Conservation (phyloP, 2,329 filamentous ascomycete genomes). For the Acrocalymma vagum region DNA sequence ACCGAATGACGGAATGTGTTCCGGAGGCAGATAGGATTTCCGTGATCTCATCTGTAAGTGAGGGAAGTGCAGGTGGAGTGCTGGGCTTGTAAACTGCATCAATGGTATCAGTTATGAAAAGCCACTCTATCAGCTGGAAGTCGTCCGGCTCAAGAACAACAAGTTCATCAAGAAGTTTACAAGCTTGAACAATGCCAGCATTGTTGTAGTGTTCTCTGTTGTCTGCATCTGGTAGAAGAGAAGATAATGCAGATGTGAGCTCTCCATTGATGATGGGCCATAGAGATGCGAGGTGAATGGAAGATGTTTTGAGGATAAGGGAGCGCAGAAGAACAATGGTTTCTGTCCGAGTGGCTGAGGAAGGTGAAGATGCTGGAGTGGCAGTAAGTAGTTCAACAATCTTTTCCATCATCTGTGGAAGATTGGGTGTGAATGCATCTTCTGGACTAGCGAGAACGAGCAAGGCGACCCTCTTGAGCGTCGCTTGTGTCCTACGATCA, state of each 20-base stretch:
- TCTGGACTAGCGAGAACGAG: constrained; percentile 78
- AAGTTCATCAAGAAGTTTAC: constrained; percentile 91
- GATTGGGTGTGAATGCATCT: constrained; percentile 81
- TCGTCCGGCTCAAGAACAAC: constrained; percentile 89
- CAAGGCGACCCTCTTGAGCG: constrained; percentile 81
- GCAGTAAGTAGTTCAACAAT: constrained; percentile 86
- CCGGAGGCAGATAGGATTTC: constrained; percentile 66
- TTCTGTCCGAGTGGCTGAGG: constrained; percentile 86
- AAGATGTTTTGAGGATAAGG: constrained; percentile 78
- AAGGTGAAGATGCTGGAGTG: constrained; percentile 88
- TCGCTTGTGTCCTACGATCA: constrained; percentile 90
- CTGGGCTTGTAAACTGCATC: constrained; percentile 89
- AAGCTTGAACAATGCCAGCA: constrained; percentile 83
- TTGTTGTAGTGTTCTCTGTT: constrained; percentile 80
- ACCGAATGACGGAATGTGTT: constrained; percentile 3
- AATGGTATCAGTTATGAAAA: constrained; percentile 96
- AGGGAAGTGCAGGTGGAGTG: constrained; percentile 69
- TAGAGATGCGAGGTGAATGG: constrained; percentile 80
- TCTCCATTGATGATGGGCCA: constrained; percentile 93
- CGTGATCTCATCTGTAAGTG: constrained; percentile 84
- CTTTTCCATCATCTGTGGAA: constrained; percentile 79
- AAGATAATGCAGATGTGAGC: constrained; percentile 80
- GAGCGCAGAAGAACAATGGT: constrained; percentile 89
- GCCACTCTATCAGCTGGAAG: constrained; percentile 98
- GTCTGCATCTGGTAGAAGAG: constrained; percentile 73